A percentile compares a stretch with the other conserved stretches of the same genome.
Evolutionary conservation across 1,139 yeast species (phyloP).

Genomic region (Scheffersomyces illinoinensis): DNA sequence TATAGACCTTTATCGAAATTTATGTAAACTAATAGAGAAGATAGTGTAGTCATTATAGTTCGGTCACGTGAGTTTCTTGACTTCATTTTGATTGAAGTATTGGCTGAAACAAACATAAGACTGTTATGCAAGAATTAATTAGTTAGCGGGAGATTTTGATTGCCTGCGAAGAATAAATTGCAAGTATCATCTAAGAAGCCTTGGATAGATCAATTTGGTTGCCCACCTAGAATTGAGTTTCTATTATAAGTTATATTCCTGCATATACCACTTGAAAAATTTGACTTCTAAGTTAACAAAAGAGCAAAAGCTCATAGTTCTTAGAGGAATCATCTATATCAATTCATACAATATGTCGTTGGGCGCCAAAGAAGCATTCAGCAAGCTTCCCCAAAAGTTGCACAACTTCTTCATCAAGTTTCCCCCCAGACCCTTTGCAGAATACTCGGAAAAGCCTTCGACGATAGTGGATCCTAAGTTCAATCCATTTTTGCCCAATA

Average conservation of each 20-base stretch:
- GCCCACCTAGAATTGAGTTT: too few species aligned
- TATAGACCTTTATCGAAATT: not conserved
- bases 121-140: too few species aligned
- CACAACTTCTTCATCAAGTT: slow-evolving; percentile 76
- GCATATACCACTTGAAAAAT: not conserved
- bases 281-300: not conserved
- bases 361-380: slow-evolving; percentile 42
- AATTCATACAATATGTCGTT: slow-evolving; percentile 17
- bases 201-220: too few species aligned
- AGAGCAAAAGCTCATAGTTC: not conserved
- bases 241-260: not conserved
- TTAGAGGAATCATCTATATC: not conserved
- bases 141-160: too few species aligned
- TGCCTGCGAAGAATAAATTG: too few species aligned
- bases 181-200: too few species aligned
- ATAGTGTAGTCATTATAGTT: not conserved
- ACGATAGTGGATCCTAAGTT: slow-evolving; percentile 65
- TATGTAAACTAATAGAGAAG: not conserved
- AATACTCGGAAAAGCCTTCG: slow-evolving; percentile 67
- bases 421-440: slow-evolving; percentile 81
- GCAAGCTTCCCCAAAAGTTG: slow-evolving; percentile 68
- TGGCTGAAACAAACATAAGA: not conserved
- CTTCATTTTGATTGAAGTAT: not conserved
- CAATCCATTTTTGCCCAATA: slow-evolving; percentile 88
- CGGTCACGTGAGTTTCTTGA: not conserved